Base-by-base conservation (phyloP, 1,284 basidiomycete species). In the Mycena citricolor region DNA sequence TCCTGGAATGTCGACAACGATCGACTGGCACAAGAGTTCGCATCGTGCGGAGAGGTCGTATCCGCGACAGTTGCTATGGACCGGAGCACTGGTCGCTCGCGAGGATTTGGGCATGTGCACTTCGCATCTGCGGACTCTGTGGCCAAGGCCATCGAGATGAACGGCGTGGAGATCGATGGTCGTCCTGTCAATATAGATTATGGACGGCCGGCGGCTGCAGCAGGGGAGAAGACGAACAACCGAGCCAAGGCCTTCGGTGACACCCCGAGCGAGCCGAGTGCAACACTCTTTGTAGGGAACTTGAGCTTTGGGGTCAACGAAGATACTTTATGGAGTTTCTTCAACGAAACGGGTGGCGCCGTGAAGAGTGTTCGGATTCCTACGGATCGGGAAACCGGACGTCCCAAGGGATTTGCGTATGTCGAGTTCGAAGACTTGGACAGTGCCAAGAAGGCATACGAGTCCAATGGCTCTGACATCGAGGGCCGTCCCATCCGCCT, bases 1-100 rank as follows among this genome's bases (percentile, higher is more conserved):
- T 95, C 92, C 24, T 99, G 94, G 94, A 94, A 93, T 65, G 86
- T 99, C 56, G 95, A 98, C 76, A 90, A 94, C 66, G 95, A 97
- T 68, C 93, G 94, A 80, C 83, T 99, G 55, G 81, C 85, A 42
- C 79, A 84, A 66, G 95, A 97, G 67, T 98, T 99, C 59, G 83
- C 85, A 37, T 74, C 79, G 42, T 94, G 85, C 61, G 95, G 95
- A 50, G 87, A 94, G 66, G 82, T 99, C 55, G 77, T 85, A 54
- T 83, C 82, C 26, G 93, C 92, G 12, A 85, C 82, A 23, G 94
- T 99, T 51, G 88, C 94, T 68, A 87, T 86, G 69, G 94, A 99
- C 68, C 90, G 93, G 54, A 84, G 87, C 55, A 81, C 86, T 21
- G 89, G 91, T 57, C 83, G 81, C 61, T 94, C 91, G 43, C 85